A percentile compares a stretch with the other conserved stretches of the same genome.
Evolutionary conservation across 805 yeast genomes (phyloP).

Genomic region (Lipomyces yamadae): DNA sequence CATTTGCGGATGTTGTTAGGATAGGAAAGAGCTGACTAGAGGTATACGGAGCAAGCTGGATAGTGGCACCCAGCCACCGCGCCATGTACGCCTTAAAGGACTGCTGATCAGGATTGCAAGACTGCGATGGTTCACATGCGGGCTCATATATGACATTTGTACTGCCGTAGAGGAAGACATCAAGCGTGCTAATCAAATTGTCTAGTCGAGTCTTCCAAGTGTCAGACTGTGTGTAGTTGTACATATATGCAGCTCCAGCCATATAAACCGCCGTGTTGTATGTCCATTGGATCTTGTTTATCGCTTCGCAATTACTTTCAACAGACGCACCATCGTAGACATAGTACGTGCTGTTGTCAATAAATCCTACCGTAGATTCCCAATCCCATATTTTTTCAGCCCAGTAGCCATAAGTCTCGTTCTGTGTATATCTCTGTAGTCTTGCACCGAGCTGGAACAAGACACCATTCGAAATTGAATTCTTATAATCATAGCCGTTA

Average conservation of each 20-base stretch:
- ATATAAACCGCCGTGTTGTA: constrained; percentile 73
- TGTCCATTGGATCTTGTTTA: constrained; percentile 68
- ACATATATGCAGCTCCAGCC: constrained; percentile 71
- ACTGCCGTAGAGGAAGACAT: constrained; percentile 55
- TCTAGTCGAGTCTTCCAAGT: constrained; percentile 63
- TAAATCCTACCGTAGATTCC: constrained; percentile 58
- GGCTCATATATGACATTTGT: constrained; percentile 64
- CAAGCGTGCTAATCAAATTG: constrained; percentile 53
- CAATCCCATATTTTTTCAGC: constrained; percentile 78
- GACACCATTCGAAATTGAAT: constrained; percentile 85
- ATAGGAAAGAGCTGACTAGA: constrained; percentile 53
- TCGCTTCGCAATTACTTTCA: constrained; percentile 52
- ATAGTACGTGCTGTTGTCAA: constrained; percentile 44
- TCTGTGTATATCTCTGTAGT: constrained; percentile 75
- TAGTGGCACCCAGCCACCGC: constrained; percentile 66
- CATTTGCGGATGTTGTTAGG: constrained; percentile 60
- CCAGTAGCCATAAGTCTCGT: constrained; percentile 72
- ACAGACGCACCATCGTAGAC: constrained; percentile 78
- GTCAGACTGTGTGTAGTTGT: constrained; percentile 50
- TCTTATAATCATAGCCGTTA: constrained; percentile 84
- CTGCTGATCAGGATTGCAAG: constrained; percentile 75
- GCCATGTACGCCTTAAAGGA: constrained; percentile 73
- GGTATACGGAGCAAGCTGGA: constrained; percentile 63
- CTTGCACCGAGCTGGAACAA: constrained; percentile 82
- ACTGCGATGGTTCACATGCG: constrained; percentile 63